Evolutionary conservation across 2,329 filamentous ascomycete species (phyloP), one percentile per base, ranked within the genome.

Genomic region (Aspergillus pseudoterreus): DNA sequence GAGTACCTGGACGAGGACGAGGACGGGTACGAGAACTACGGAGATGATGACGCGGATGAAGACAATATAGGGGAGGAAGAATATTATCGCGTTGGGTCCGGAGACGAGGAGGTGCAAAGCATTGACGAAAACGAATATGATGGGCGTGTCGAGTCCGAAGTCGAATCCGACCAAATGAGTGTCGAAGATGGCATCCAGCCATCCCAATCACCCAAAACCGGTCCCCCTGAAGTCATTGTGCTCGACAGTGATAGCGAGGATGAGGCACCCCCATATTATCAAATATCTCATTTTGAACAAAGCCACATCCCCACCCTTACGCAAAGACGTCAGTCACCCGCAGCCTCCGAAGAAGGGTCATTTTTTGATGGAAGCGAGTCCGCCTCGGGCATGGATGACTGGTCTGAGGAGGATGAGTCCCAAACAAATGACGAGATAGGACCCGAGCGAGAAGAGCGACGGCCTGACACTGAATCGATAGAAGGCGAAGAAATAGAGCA

Each of bases 221-320:
- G 53, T 1, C 57, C 63, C 14, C 63, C 63, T 14, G 72, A 75
- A 54, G 53, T 75, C 35, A 74, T 75, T 46, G 67, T 74, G 22
- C 42, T 75, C 12, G 72, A 74, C 50, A 74, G 71, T 51, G 72
- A 74, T 50, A 74, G 70, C 49, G 70, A 73, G 27, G 68, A 72
- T 46, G 71, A 73, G 46, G 56, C 58, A 41, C 45, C 51, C 10
- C 14, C 51, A 42, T 38, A 27, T 38, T 19, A 36, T 22, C 54
- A 45, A 17, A 15, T 21, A 22, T 10, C 15, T 32, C 11, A 14
- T 35, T 24, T 9, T 11, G 5, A 36, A 4, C 33, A 47, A 53
- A 32, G 19, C 38, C 6, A 21, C 33, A 32, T 22, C 35, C 15
- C 9, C 17, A 14, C 10, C 10, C 19, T 14, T 21, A 6, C 15